Percentiles rank a stretch among this genome's conserved stretches.
phyloP scores from a whole-genome alignment of 1,284 basidiomycete species.

The Pterula multifida region DNA sequence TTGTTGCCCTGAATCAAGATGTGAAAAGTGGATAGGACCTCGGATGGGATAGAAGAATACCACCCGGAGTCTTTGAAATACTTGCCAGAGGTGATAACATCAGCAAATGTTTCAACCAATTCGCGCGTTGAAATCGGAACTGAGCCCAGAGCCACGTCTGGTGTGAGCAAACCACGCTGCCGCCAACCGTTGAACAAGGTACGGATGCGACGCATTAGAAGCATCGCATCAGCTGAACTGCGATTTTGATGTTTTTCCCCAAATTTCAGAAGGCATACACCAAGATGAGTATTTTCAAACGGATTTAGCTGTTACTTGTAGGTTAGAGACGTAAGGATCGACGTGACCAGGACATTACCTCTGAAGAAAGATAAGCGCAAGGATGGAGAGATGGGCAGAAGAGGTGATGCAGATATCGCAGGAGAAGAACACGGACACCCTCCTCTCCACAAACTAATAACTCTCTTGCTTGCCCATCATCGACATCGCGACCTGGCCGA shows the following conservation, averaged over 20 bases:
- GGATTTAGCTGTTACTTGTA: neutral
- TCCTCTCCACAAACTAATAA: neutral
- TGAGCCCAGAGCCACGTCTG: neutral
- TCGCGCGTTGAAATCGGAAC: neutral
- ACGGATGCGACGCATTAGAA: neutral
- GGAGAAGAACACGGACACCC: neutral
- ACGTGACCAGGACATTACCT: neutral
- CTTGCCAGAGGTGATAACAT: neutral
- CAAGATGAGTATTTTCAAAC: neutral
- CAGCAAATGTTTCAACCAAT: neutral
- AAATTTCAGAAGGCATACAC: neutral
- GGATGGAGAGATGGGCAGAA: neutral
- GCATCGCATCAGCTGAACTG: neutral
- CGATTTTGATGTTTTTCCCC: neutral
- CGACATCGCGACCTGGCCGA: neutral
- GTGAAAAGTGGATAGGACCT: neutral
- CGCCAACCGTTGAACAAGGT: neutral
- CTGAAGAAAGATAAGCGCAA: neutral
- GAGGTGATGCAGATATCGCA: neutral
- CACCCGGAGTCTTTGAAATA: neutral
- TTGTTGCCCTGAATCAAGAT: neutral
- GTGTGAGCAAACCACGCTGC: neutral
- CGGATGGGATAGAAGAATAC: neutral
- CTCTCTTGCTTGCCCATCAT: neutral
- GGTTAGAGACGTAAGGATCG: too few species aligned